Evolutionary conservation across 306 rosid species (phyloP).

Genomic region (Prunus mira): DNA sequence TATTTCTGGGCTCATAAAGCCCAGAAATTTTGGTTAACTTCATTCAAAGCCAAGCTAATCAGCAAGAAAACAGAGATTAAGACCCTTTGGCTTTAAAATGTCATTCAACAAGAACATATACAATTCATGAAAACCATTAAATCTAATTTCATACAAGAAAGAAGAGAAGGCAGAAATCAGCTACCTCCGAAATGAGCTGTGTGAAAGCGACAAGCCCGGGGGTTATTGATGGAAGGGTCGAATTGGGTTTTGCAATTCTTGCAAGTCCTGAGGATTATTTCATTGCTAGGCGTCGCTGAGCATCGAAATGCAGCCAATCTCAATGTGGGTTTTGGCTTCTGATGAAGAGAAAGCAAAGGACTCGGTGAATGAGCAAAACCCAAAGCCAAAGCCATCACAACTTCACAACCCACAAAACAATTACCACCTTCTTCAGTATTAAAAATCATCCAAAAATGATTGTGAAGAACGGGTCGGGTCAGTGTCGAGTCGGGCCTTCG

Average conservation of each 20-base stretch:
- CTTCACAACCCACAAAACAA: background rate
- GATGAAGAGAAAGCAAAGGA: slow-evolving; percentile 20
- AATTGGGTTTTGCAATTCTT: slow-evolving; percentile 87
- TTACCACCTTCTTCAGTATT: background rate
- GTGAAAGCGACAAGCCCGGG: slow-evolving; percentile 79
- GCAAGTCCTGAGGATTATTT: slow-evolving; percentile 58
- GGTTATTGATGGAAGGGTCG: slow-evolving; percentile 67
- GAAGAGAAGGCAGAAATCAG: background rate
- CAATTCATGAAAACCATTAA: background rate
- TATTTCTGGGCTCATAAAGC: background rate
- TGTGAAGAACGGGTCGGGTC: background rate
- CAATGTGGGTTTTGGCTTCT: slow-evolving; percentile 4
- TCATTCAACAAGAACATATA: background rate
- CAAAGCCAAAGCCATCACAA: slow-evolving; percentile 22
- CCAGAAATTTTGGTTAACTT: background rate
- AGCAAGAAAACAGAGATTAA: background rate
- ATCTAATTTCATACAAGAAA: background rate
- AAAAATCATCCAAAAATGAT: background rate
- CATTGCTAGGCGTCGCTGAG: slow-evolving; percentile 36
- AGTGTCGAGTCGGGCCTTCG: no score
- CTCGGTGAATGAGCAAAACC: slow-evolving; percentile 31
- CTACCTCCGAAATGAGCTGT: slow-evolving; percentile 92
- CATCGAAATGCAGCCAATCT: slow-evolving; percentile 39
- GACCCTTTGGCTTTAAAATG: background rate
- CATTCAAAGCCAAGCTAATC: background rate